Base-by-base conservation (phyloP, 257 asterid genomes). In the Echium plantagineum region DNA sequence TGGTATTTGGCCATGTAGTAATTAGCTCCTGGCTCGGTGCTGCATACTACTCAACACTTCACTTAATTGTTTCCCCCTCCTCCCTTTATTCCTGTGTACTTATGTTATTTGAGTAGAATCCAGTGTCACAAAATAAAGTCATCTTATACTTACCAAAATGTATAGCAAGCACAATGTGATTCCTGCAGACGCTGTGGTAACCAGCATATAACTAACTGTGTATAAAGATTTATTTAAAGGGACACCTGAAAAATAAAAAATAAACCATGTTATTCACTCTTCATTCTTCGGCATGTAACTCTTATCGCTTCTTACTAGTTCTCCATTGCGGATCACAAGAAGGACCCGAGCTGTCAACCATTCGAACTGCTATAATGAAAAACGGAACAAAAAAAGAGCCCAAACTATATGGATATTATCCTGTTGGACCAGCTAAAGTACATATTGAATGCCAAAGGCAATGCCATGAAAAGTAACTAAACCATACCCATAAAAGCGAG, bases 211-310 rank as follows among this genome's bases (percentile, higher is more conserved):
- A 69, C 88, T 89, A 73, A 79, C 65, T 2, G 90, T 82, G 80
- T 82, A 86, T 78, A 89, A 46, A 32, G 95, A 74, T 74, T 89
- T 89, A 81, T 89, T 86, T 35, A 89, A 64, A 9, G 95, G 94
- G 56, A 83, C 66, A 58, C 95, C 95, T 89, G 83, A n/a, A 80
- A 69, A 61, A 24, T 58, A 58, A 74, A 68, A 56, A 15, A n/a
- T n/a, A 42, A 42, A 42, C 15, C 49, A 42, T 10, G 49, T 42
- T 42, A 42, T 42, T n/a, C 17, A 10, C 13, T 42, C 49, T 10
- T 42, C 49, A 35, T 8, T 15, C 47, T 3, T 10, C 12, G 49
- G 49, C 49, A 42, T 42, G 49, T 42, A 4, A 13, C 17, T 7
- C 7, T 35, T 3, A 35, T 7, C 46, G 9, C 2, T 35, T 52